These are phyloP conservation scores for Hortiboletus campestris DNA, from an alignment of 768 basidiomycete genomes.

Conservation along the genomic window DNA sequence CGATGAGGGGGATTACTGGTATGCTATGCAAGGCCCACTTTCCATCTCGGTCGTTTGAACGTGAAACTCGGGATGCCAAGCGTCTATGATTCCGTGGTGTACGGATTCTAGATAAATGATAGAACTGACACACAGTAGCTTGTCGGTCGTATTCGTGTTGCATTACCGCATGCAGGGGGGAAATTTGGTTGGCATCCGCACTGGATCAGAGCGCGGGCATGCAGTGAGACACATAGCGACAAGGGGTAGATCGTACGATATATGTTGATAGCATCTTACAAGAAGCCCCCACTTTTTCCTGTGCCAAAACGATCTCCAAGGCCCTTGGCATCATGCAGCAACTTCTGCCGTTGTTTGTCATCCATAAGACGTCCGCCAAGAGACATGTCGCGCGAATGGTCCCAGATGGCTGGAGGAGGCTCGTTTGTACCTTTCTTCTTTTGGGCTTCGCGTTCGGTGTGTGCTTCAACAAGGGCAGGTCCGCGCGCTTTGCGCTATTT, in stretches of 20 bases:
- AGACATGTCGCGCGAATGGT: slow-evolving; percentile 87
- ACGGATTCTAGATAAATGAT: neutral
- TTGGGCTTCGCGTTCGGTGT: slow-evolving; percentile 39
- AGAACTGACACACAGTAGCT: neutral
- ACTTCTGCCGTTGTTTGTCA: slow-evolving; percentile 71
- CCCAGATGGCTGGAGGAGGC: slow-evolving; percentile 77
- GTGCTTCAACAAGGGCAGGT: slow-evolving; percentile 54
- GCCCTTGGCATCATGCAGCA: slow-evolving; percentile 78
- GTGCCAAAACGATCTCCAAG: slow-evolving; percentile 82
- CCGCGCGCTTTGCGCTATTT: slow-evolving; percentile 48
- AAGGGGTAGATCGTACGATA: slow-evolving; percentile 1
- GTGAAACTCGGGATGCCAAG: slow-evolving; percentile 17
- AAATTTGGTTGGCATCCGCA: neutral
- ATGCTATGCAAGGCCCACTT: neutral
- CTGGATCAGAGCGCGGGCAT: neutral
- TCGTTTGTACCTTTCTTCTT: slow-evolving; percentile 45
- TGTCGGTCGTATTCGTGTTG: slow-evolving; percentile 1
- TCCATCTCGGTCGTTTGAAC: slow-evolving; percentile 1
- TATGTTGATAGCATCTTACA: slow-evolving; percentile 28
- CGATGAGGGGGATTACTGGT: neutral
- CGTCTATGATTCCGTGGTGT: neutral
- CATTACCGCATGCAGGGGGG: neutral
- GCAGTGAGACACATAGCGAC: slow-evolving; percentile 11
- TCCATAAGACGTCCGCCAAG: slow-evolving; percentile 88
- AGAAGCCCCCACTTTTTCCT: slow-evolving; percentile 66